phyloP scores from a whole-genome alignment of 176 grass and related monocot species.

The Triticum turgidum region DNA sequence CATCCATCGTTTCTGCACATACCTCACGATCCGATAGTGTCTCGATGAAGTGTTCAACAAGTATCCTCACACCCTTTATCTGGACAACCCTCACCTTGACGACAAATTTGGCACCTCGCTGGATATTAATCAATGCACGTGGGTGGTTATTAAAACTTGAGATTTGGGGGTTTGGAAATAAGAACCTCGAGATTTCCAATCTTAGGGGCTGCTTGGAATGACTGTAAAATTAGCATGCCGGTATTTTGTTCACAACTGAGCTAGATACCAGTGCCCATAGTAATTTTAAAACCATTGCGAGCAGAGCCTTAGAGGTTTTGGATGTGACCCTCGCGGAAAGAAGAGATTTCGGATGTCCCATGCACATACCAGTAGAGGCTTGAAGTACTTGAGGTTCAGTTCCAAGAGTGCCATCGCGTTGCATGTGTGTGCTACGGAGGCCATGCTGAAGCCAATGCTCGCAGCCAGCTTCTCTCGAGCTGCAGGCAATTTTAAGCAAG shows the following conservation, averaged over 20 bases:
- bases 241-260: no score
- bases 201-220: background rate
- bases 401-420: conserved; percentile 54
- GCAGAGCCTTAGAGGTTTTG: no score
- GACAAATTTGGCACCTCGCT: conserved; percentile 42
- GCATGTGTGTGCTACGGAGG: conserved; percentile 42
- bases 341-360: background rate
- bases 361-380: background rate
- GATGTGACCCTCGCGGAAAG: no score
- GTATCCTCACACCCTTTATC: conserved; percentile 45
- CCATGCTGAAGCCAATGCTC: conserved; percentile 36
- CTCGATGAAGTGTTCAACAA: conserved; percentile 51
- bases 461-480: conserved; percentile 55
- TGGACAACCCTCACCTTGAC: conserved; percentile 48
- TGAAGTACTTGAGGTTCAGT: conserved; percentile 50
- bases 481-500: background rate
- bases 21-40: conserved; percentile 54
- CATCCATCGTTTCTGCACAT: background rate
- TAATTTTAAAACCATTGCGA: no score
- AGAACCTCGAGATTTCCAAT: background rate
- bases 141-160: background rate
- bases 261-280: no score
- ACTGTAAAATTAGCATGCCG: no score
- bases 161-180: background rate
- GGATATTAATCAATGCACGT: background rate